Percentiles rank a stretch among this genome's conserved stretches.
These are phyloP conservation scores for Lachnellula suecica DNA, from an alignment of 2,329 filamentous ascomycete genomes.

Conservation along the genomic window DNA sequence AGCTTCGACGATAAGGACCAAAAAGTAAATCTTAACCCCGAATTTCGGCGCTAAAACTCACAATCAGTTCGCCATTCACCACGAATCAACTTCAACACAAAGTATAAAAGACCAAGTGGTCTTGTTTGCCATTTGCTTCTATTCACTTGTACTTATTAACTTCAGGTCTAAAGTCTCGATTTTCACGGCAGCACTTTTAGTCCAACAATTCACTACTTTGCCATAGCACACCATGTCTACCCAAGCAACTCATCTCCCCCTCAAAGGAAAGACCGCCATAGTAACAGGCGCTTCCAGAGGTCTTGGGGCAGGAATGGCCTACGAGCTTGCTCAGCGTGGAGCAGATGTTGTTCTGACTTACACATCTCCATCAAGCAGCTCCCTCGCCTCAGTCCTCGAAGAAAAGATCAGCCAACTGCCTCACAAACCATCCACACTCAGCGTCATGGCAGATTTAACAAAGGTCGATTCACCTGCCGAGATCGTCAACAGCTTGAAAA, in stretches of 20 bases:
- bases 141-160: neutral
- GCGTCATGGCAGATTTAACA: slow-evolving; percentile 68
- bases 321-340: slow-evolving; percentile 14
- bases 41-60: neutral
- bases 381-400: neutral
- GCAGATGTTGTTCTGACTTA: slow-evolving; percentile 15
- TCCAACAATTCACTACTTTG: neutral
- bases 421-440: slow-evolving; percentile 58
- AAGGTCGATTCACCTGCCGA: slow-evolving; percentile 55
- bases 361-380: neutral
- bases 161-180: neutral
- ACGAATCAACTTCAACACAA: too few relatives aligned
- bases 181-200: neutral
- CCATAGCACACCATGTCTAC: neutral
- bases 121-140: too few relatives aligned
- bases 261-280: slow-evolving; percentile 14
- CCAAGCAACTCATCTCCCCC: neutral
- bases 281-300: slow-evolving; percentile 17
- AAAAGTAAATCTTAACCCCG: neutral
- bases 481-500: slow-evolving; percentile 53
- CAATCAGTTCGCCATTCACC: too few relatives aligned
- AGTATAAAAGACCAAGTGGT: too few relatives aligned
- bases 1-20: too few relatives aligned
- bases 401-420: slow-evolving; percentile 27
- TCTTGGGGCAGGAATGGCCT: slow-evolving; percentile 16